These are phyloP conservation scores for Fusarium chaquense DNA, from an alignment of 2,329 filamentous ascomycete species.

Conservation along the genomic window DNA sequence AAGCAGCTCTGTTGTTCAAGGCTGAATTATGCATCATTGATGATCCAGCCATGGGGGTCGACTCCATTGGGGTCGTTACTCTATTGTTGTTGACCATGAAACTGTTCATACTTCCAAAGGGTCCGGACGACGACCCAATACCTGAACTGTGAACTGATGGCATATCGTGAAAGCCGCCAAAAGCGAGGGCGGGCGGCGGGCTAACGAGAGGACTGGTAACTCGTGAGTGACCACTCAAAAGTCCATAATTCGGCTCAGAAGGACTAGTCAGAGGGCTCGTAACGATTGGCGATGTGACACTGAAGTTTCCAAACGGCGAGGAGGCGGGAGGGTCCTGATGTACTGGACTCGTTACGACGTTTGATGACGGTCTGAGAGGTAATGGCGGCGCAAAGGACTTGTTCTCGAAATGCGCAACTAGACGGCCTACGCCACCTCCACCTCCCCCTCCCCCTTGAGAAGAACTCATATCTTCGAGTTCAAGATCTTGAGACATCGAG, in stretches of 20 bases:
- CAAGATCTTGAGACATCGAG: conserved; percentile 42
- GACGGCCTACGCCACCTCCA: conserved; percentile 52
- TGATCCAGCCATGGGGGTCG: conserved; percentile 41
- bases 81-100: conserved; percentile 50
- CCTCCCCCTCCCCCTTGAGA: conserved; percentile 36
- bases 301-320: conserved; percentile 51
- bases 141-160: conserved; percentile 48
- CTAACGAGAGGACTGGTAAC: conserved; percentile 52
- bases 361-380: conserved; percentile 52
- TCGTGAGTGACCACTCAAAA: conserved; percentile 47
- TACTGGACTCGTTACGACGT: conserved; percentile 45
- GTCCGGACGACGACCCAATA: conserved; percentile 44
- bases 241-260: conserved; percentile 51
- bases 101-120: conserved; percentile 52
- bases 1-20: conserved; percentile 39
- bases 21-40: conserved; percentile 44
- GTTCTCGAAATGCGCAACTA: conserved; percentile 58
- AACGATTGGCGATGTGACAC: conserved; percentile 47
- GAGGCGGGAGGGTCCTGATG: conserved; percentile 45
- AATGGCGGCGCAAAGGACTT: conserved; percentile 54
- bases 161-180: conserved; percentile 51
- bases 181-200: conserved; percentile 49
- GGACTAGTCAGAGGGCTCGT: conserved; percentile 52
- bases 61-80: conserved; percentile 47
- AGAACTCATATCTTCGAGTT: conserved; percentile 47